Evolutionary conservation across 2,329 filamentous ascomycete species (phyloP), one percentile per base, ranked within the genome.

Genomic region (Lasiodiplodia theobromae): DNA sequence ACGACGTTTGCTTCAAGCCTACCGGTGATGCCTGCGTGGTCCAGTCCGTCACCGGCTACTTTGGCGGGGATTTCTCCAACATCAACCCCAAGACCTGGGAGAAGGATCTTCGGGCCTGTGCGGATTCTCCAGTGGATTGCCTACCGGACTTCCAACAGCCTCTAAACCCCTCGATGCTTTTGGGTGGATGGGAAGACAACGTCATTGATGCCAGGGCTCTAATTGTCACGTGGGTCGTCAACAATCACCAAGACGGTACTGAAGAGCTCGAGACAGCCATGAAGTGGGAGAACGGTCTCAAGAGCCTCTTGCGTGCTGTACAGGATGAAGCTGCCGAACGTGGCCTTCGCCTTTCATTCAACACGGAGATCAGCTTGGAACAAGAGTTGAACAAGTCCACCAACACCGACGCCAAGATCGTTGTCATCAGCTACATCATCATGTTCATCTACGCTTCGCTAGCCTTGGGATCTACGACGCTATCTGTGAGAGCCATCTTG

Each of bases 391-490:
- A 97, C 84, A 97, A 98, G 82, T 97, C 94, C 47, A 97, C 94
- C 62, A 99, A 99, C 79, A 98, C 96, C 0, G 96, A 99, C 79
- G 96, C 95, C 54, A 97, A 95, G 79, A 99, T 99, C 74, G 89
- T 99, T 28, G 89, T 95, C 66, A 91, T 99, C 80, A 98, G 95
- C 85, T 99, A 99, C 81, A 86, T 98, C 71, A 93, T 97, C 83
- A 99, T 99, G 96, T 99, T 99, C 80, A 82, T 99, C 71, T 99
- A 99, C 77, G 96, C 94, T 4, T 98, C 95, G 6, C 82, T 99
- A 66, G 94, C 96, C 0, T 85, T 99, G 0, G 96, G 96, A 0
- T 97, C 94, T 1, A 96, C 92, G 0, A 94, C 92, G 6, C 84
- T 97, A 68, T 92, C 91, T 0, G 82, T 94, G 69, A 88, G 87